A percentile compares a stretch with the other conserved stretches of the same genome.
Evolutionary conservation across 2,329 filamentous ascomycete species (phyloP).

Genomic region (Penicillium crustosum): DNA sequence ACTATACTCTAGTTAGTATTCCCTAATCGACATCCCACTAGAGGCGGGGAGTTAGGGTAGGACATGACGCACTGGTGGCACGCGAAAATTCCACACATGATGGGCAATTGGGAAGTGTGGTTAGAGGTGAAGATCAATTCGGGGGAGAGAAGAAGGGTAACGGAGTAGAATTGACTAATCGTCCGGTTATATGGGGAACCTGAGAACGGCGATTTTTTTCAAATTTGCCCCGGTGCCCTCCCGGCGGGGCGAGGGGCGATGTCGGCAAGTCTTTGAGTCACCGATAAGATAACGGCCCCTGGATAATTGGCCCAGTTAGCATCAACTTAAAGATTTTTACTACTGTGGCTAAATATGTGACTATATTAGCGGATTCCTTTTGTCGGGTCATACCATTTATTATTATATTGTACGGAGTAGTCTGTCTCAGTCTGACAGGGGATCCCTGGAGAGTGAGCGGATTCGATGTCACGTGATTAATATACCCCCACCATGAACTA

Average conservation of each 20-base stretch:
- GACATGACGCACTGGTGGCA: constrained; percentile 73
- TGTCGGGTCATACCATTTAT: background rate
- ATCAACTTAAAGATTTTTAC: background rate
- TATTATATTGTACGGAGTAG: background rate
- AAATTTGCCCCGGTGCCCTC: constrained; percentile 4
- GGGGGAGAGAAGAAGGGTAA: constrained; percentile 9
- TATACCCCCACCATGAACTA: constrained; percentile 1
- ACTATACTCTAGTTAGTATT: constrained; percentile 40
- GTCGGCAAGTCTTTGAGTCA: constrained; percentile 28
- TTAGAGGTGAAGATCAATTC: constrained; percentile 13
- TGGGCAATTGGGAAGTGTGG: constrained; percentile 41
- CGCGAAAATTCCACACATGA: constrained; percentile 96
- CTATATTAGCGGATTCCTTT: background rate
- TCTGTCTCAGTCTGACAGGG: background rate
- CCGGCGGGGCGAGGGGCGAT: constrained; percentile 23
- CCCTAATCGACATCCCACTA: constrained; percentile 5
- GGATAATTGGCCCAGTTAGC: background rate
- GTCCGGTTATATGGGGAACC: constrained; percentile 19
- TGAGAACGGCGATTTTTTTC: constrained; percentile 19
- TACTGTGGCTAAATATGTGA: background rate
- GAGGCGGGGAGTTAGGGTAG: constrained; percentile 4
- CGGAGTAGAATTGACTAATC: constrained; percentile 22
- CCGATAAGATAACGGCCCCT: constrained; percentile 51
- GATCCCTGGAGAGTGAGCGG: background rate
- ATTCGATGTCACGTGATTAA: background rate